A percentile compares a stretch with the other conserved stretches of the same genome.
These are phyloP conservation scores for Achaetomiella virescens DNA, from an alignment of 495 filamentous ascomycete species.

Conservation along the genomic window DNA sequence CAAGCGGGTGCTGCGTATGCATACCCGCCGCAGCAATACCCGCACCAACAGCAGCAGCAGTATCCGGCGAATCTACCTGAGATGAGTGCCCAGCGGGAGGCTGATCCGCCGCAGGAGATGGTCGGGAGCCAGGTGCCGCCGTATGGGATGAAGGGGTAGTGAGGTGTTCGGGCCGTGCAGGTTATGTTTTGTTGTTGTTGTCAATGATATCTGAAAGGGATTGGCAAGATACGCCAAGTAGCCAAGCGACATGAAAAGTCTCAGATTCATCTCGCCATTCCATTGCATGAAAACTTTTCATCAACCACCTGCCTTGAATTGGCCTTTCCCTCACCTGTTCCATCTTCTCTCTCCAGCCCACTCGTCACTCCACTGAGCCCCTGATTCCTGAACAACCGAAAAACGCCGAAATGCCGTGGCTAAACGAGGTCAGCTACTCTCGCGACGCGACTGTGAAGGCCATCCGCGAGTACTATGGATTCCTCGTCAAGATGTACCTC, in stretches of 20 bases:
- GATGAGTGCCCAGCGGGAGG: slow-evolving; percentile 15
- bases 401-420: neutral
- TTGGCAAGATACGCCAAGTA: too few species aligned
- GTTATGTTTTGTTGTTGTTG: neutral
- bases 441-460: slow-evolving; percentile 11
- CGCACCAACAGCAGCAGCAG: slow-evolving; percentile 1
- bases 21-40: neutral
- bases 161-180: too few species aligned
- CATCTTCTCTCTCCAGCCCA: too few species aligned
- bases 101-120: slow-evolving; percentile 16
- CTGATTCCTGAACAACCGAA: too few species aligned
- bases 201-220: too few species aligned
- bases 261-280: too few species aligned
- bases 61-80: slow-evolving; percentile 5
- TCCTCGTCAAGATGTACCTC: slow-evolving; percentile 22
- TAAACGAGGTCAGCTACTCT: slow-evolving; percentile 15
- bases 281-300: too few species aligned
- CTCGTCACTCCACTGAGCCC: too few species aligned
- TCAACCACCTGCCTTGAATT: too few species aligned
- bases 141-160: neutral
- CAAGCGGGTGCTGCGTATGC: neutral
- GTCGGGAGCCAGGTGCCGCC: slow-evolving; percentile 7
- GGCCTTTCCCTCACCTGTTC: too few species aligned
- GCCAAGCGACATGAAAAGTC: too few species aligned
- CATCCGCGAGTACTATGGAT: slow-evolving; percentile 18